Conservation (phyloP, 1,284 basidiomycete species). For the Malassezia vespertilionis region DNA sequence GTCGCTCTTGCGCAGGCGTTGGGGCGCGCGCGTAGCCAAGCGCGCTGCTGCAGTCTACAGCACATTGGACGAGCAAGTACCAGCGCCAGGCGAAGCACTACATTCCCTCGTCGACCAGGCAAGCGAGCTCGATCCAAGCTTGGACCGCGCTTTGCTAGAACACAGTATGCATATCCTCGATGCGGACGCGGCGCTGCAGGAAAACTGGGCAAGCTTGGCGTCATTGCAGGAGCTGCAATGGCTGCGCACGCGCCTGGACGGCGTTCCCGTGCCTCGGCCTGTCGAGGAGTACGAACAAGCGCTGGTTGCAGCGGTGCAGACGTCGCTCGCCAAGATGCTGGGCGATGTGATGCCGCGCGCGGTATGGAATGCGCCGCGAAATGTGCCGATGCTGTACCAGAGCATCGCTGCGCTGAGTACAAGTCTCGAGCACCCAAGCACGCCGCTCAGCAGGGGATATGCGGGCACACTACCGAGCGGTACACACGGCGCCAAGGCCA, state of each 20-base stretch:
- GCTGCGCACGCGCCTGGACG: conserved; percentile 25
- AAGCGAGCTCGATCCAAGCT: conserved; percentile 9
- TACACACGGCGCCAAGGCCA: background rate
- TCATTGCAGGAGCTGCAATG: conserved; percentile 37
- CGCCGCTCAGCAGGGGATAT: conserved; percentile 20
- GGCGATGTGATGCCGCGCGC: conserved; percentile 14
- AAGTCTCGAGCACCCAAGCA: conserved; percentile 19
- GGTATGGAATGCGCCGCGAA: conserved; percentile 9
- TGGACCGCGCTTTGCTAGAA: conserved; percentile 16
- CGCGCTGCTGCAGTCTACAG: conserved; percentile 14
- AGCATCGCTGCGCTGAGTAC: conserved; percentile 26
- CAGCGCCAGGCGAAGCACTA: too few relatives aligned
- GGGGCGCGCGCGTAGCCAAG: conserved; percentile 10
- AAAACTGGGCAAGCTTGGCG: conserved; percentile 25
- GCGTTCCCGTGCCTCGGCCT: conserved; percentile 7
- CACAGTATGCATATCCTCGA: conserved; percentile 20
- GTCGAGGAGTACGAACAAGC: conserved; percentile 23
- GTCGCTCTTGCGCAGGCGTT: background rate
- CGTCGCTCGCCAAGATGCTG: conserved; percentile 23
- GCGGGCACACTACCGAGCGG: conserved; percentile 28
- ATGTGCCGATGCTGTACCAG: conserved; percentile 11
- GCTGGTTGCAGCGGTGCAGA: conserved; percentile 21
- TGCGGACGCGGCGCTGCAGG: conserved; percentile 20
- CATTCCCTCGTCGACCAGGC: background rate
- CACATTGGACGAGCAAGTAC: too few relatives aligned